Evolutionary conservation across 371 early-diverging fungal species (phyloP).

Genomic region (Cladochytrium tenue): DNA sequence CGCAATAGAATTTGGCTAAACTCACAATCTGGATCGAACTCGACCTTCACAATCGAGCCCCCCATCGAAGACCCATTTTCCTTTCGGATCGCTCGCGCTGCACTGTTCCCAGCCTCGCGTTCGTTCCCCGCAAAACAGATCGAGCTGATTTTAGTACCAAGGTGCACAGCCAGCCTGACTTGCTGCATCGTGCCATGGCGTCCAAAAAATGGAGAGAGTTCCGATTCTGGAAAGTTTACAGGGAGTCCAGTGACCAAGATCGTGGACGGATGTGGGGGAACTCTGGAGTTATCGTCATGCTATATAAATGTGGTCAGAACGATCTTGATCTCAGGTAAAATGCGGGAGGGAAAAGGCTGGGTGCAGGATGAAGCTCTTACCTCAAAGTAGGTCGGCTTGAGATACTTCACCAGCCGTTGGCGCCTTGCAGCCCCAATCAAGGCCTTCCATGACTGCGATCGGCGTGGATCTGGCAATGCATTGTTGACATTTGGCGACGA

Average conservation of each 20-base stretch:
- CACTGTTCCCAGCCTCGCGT: constrained; percentile 30
- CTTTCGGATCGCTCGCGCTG: constrained; percentile 54
- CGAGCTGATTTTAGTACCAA: neutral
- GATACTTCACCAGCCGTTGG: neutral
- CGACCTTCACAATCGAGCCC: constrained; percentile 57
- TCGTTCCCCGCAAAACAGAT: neutral
- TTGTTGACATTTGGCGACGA: neutral
- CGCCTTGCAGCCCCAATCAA: neutral
- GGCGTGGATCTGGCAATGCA: neutral
- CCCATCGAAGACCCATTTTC: constrained; percentile 64
- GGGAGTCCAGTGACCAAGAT: neutral
- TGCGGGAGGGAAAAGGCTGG: neutral
- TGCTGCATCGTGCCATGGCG: neutral
- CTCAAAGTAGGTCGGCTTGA: neutral
- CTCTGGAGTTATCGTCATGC: neutral
- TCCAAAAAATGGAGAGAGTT: neutral
- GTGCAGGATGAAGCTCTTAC: neutral
- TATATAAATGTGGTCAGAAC: neutral
- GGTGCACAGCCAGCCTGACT: neutral
- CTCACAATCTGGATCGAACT: constrained; percentile 62
- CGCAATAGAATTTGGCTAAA: neutral
- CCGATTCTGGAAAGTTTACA: neutral
- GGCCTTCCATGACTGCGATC: neutral
- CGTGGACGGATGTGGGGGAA: neutral
- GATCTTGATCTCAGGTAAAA: neutral